Evolutionary conservation across 2,329 filamentous ascomycete species (phyloP).

Genomic region (Trichoderma gracile): DNA sequence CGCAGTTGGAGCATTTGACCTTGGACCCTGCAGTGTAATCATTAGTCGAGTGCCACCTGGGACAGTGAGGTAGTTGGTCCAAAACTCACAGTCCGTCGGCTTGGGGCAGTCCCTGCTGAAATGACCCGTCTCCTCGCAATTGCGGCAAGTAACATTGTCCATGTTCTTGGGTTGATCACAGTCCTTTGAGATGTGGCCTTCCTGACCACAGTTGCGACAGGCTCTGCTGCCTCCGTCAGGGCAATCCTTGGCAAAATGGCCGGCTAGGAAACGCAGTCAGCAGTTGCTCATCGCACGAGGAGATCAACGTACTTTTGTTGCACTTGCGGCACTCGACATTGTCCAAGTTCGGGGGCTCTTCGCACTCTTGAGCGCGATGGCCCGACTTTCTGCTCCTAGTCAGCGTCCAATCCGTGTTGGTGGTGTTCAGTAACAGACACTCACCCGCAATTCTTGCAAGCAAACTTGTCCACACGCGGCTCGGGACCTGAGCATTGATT

Average conservation of each 20-base stretch:
- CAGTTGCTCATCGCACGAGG: not conserved
- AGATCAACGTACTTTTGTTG: conserved; percentile 53
- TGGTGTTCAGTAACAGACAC: conserved; percentile 28
- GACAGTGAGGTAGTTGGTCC: not conserved
- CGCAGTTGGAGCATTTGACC: conserved; percentile 43
- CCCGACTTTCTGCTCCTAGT: conserved; percentile 46
- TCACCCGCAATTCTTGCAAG: conserved; percentile 68
- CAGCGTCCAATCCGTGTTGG: not conserved
- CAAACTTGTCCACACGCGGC: conserved; percentile 64
- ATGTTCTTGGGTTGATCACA: conserved; percentile 51
- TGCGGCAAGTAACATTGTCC: conserved; percentile 56
- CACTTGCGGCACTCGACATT: conserved; percentile 68
- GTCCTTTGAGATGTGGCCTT: conserved; percentile 58
- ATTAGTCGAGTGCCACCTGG: conserved; percentile 1
- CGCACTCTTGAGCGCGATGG: conserved; percentile 53
- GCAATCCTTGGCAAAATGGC: conserved; percentile 65
- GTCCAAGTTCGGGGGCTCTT: conserved; percentile 62
- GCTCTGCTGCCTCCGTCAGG: conserved; percentile 58
- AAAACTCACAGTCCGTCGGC: conserved; percentile 46
- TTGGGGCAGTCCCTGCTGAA: conserved; percentile 63
- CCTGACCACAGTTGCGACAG: conserved; percentile 64
- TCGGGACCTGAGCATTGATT: conserved; percentile 48
- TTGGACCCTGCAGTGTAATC: conserved; percentile 41
- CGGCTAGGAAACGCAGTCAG: conserved; percentile 43
- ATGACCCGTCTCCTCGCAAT: conserved; percentile 63